Conservation (phyloP, 2,329 filamentous ascomycete genomes). For the Mycosphaerella sp. region DNA sequence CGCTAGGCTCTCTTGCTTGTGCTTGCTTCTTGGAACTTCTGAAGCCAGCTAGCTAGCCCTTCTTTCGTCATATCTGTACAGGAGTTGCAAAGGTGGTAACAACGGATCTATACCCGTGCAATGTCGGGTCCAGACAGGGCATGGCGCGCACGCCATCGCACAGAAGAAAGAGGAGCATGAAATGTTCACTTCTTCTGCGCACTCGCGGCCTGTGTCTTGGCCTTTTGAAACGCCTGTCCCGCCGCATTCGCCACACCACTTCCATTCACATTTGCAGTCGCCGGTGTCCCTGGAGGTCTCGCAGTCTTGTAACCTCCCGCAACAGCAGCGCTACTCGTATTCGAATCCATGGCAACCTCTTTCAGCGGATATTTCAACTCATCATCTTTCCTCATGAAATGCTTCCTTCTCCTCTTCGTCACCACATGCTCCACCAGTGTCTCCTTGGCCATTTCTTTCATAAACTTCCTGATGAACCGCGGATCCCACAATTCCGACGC, state of each 20-base stretch:
- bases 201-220: conserved; percentile 2
- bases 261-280: background rate
- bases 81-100: background rate
- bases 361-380: conserved; percentile 60
- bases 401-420: conserved; percentile 83
- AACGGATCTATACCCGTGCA: background rate
- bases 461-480: conserved; percentile 76
- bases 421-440: conserved; percentile 81
- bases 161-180: background rate
- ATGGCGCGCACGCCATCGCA: background rate
- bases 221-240: conserved; percentile 10
- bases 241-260: conserved; percentile 11
- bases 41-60: too few relatives aligned
- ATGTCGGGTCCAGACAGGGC: background rate
- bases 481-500: conserved; percentile 97
- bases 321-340: background rate
- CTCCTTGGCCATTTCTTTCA: conserved; percentile 66
- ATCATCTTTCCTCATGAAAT: conserved; percentile 81
- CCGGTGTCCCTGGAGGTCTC: conserved; percentile 2
- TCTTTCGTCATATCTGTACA: background rate
- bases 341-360: conserved; percentile 33
- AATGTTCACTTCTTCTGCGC: conserved; percentile 1
- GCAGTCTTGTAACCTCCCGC: background rate
- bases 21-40: too few relatives aligned
- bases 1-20: too few relatives aligned